Conservation (phyloP, 1,284 basidiomycete species). For the Meripilus lineatus region DNA sequence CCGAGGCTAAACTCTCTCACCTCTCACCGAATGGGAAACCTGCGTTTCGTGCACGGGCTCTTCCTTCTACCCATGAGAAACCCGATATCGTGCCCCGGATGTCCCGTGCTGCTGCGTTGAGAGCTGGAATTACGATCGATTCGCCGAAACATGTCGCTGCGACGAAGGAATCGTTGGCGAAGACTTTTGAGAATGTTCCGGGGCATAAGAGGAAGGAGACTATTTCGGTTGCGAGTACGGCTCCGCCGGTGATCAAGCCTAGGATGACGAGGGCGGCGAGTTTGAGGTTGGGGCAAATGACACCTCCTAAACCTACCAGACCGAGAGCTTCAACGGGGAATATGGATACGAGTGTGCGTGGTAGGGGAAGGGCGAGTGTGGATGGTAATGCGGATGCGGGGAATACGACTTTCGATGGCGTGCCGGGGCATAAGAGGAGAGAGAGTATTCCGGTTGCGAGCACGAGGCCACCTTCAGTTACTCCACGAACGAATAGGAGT, state of each 20-base stretch:
- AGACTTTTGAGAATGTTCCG: conserved; percentile 70
- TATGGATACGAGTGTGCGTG: conserved; percentile 11
- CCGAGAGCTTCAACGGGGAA: conserved; percentile 14
- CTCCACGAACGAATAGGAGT: conserved; percentile 66
- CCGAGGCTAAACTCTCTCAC: neutral
- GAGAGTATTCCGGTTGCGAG: conserved; percentile 69
- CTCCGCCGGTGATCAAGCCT: conserved; percentile 65
- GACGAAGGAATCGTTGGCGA: conserved; percentile 52
- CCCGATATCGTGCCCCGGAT: conserved; percentile 77
- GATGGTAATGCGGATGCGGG: conserved; percentile 6
- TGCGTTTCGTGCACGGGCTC: conserved; percentile 64
- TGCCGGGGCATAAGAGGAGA: conserved; percentile 77
- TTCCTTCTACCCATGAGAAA: conserved; percentile 54
- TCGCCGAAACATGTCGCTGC: conserved; percentile 40
- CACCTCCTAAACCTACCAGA: conserved; percentile 16
- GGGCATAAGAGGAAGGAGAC: conserved; percentile 67
- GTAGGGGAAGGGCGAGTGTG: conserved; percentile 1
- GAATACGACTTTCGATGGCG: conserved; percentile 59
- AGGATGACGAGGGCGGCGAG: conserved; percentile 71
- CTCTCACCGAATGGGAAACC: conserved; percentile 47
- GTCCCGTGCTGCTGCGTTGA: conserved; percentile 72
- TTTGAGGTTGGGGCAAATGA: conserved; percentile 48
- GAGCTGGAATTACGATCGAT: conserved; percentile 46
- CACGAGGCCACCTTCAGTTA: conserved; percentile 53
- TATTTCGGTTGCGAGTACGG: conserved; percentile 69